Base-by-base conservation (phyloP, 2,329 filamentous ascomycete genomes). In the Claviceps purpurea region DNA sequence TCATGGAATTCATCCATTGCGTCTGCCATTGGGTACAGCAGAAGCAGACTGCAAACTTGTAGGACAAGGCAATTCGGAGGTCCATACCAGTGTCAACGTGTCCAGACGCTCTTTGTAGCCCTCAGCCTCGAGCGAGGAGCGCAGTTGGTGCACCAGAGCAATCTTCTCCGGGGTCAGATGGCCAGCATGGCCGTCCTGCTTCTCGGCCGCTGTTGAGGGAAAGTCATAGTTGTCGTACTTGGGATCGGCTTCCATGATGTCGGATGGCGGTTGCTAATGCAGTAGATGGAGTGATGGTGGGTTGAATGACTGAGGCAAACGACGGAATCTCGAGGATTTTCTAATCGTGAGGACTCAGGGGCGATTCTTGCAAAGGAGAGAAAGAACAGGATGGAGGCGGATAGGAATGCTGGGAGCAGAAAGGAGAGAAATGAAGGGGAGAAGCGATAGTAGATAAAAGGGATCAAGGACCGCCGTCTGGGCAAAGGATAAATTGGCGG, bases 171-270 rank as follows among this genome's bases (percentile, higher is more conserved):
- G 76, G 52, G 85, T 93, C 62, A 94, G 85, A 70, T 94, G 81
- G 66, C 93, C 93, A 56, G 91, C 84, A 69, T 96, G 89, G 58
- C 93, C 93, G 61, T 75, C 73, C 65, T 84, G 79, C 47, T 77
- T 68, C 60, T 81, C 79, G 52, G 86, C 79, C 47, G 88, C 81
- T 56, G 79, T 84, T 58, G 84, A 88, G 57, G 93, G 93, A 75
- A 81, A 97, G 71, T 96, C 90, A 71, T 93, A 97, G 75, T 94
- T 70, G 73, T 97, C 93, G 76, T 97, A 95, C 74, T 95, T 96
- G 68, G 87, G 78, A 70, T 95, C 84, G 62, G 89, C 66, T 67
- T 80, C 72, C 72, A 81, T 73, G 63, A 65, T 67, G 63, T 40
- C 20, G 48, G 30, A 45, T 38, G 47, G 50, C 34, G 50, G 30